Conservation (phyloP, 148 eudicot species). For the Silene conica region DNA sequence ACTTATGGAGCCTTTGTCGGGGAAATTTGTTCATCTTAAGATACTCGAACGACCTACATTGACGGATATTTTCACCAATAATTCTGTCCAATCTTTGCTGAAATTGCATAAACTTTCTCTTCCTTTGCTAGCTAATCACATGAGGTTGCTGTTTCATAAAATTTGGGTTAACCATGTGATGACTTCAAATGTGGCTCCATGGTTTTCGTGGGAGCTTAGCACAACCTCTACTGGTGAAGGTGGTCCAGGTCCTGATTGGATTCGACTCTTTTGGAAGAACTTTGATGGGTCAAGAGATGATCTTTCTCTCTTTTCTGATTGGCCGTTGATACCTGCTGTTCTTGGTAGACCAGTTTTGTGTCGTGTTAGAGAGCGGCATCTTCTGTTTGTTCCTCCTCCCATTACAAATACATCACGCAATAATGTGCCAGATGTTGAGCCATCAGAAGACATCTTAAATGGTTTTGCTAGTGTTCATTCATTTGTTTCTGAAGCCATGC, state of each 20-base stretch:
- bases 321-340: slow-evolving; percentile 98
- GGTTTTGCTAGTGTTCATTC: slow-evolving; percentile 32
- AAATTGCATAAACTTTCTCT: slow-evolving; percentile 67
- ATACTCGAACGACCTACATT: slow-evolving; percentile 68
- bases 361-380: slow-evolving; percentile 80
- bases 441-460: slow-evolving; percentile 28
- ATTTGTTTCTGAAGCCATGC: slow-evolving; percentile 39
- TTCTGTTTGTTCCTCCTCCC: slow-evolving; percentile 76
- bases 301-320: slow-evolving; percentile 75
- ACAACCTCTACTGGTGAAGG: slow-evolving; percentile 52
- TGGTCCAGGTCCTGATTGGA: slow-evolving; percentile 95
- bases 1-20: slow-evolving; percentile 65
- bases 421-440: slow-evolving; percentile 23
- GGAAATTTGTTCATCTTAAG: slow-evolving; percentile 69
- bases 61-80: slow-evolving; percentile 51
- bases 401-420: slow-evolving; percentile 24
- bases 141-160: slow-evolving; percentile 71
- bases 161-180: slow-evolving; percentile 86
- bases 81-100: slow-evolving; percentile 46
- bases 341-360: slow-evolving; percentile 93
- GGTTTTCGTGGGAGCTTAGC: slow-evolving; percentile 92
- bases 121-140: slow-evolving; percentile 64
- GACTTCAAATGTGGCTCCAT: slow-evolving; percentile 68
- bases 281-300: slow-evolving; percentile 72
- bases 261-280: slow-evolving; percentile 83